Conservation (phyloP, 208 protist species). For the Leptomonas seymouri region DNA sequence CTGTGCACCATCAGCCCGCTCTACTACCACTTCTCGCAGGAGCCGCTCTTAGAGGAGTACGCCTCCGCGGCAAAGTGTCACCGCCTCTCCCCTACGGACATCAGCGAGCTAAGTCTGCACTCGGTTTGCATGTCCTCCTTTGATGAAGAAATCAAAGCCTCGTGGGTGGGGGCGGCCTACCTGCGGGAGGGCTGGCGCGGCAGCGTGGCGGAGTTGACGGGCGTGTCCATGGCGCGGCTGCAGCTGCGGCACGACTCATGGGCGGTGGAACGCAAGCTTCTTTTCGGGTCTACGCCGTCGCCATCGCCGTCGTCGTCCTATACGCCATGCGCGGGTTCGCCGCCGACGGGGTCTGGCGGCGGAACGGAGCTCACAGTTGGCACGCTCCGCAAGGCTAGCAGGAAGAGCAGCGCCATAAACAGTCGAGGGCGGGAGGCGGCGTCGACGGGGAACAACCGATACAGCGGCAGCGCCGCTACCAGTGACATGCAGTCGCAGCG, state of each 20-base stretch:
- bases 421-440: neutral
- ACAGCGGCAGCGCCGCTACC: neutral
- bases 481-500: neutral
- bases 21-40: constrained; percentile 95
- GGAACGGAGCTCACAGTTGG: no score
- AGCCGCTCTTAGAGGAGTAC: constrained; percentile 91
- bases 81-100: constrained; percentile 73
- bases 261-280: constrained; percentile 55
- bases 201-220: constrained; percentile 64
- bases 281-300: neutral
- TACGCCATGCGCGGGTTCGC: constrained; percentile 2
- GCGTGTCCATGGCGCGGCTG: constrained; percentile 72
- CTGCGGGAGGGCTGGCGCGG: constrained; percentile 57
- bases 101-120: constrained; percentile 88
- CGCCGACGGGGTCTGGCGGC: no score
- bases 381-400: neutral
- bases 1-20: constrained; percentile 94
- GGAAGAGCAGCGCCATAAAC: neutral
- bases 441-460: neutral
- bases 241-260: constrained; percentile 76
- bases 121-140: constrained; percentile 87
- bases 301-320: constrained; percentile 1
- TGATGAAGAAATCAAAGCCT: constrained; percentile 45
- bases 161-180: constrained; percentile 77
- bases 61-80: constrained; percentile 65